Evolutionary conservation across 257 asterid species (phyloP).

Genomic region (Solanum sitiens): DNA sequence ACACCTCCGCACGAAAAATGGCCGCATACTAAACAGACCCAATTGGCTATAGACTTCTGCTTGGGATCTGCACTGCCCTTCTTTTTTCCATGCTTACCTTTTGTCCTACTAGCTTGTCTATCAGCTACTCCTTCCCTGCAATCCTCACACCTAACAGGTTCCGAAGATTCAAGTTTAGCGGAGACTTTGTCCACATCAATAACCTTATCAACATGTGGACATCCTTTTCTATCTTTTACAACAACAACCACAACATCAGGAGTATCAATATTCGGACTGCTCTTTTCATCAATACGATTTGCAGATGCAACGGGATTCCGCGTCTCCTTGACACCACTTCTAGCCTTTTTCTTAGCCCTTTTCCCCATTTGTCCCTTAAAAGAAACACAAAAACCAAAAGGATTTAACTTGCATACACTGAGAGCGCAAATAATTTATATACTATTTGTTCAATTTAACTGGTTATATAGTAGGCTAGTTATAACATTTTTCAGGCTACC

Average conservation of each 20-base stretch:
- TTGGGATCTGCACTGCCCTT: slow-evolving; percentile 31
- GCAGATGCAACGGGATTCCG: slow-evolving; percentile 22
- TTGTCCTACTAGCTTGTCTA: slow-evolving; percentile 41
- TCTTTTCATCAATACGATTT: slow-evolving; percentile 6
- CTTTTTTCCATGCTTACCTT: slow-evolving; percentile 47
- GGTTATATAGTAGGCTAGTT: neutral
- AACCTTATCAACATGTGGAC: slow-evolving; percentile 56
- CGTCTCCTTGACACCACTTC: slow-evolving; percentile 53
- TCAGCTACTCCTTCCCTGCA: slow-evolving; percentile 52
- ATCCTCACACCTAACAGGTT: slow-evolving; percentile 45
- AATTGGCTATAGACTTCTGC: slow-evolving; percentile 30
- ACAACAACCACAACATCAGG: slow-evolving; percentile 20
- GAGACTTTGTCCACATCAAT: slow-evolving; percentile 47
- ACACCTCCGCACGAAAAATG: slow-evolving; percentile 82
- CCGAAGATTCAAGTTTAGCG: slow-evolving; percentile 31
- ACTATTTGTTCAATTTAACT: neutral
- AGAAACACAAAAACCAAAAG: neutral
- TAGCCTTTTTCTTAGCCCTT: slow-evolving; percentile 60
- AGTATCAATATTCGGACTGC: slow-evolving; percentile 14
- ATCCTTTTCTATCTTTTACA: slow-evolving; percentile 32
- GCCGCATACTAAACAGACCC: slow-evolving; percentile 85
- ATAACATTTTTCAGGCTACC: neutral
- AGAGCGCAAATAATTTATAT: neutral
- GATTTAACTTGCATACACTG: neutral
- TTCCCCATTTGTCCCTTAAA: slow-evolving; percentile 54